Percentiles rank a stretch among this genome's conserved stretches.
Evolutionary conservation across 2,329 filamentous ascomycete species (phyloP).

Genomic region (Trichoderma sp.): DNA sequence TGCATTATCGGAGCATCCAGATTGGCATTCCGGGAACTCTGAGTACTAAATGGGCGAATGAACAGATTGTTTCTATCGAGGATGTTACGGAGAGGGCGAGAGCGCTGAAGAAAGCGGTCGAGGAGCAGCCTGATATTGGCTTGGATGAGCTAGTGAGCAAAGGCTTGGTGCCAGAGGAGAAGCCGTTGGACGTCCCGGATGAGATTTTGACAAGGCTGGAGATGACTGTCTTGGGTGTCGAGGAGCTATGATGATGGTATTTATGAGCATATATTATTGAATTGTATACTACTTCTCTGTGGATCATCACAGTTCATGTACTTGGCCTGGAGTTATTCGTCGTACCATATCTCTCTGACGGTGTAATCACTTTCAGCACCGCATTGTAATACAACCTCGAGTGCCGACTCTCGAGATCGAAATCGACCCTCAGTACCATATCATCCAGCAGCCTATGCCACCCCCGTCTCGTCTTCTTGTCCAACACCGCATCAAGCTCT

Average conservation of each 20-base stretch:
- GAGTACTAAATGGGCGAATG: conserved; percentile 45
- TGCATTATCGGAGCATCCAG: conserved; percentile 58
- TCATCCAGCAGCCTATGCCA: not conserved
- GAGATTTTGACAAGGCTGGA: conserved; percentile 34
- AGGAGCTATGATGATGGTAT: not conserved
- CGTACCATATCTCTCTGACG: not conserved
- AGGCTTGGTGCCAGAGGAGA: conserved; percentile 46
- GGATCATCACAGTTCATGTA: not conserved
- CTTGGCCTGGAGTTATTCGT: not conserved
- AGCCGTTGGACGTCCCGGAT: conserved; percentile 41
- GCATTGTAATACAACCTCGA: conserved; percentile 29
- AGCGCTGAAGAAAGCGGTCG: conserved; percentile 46
- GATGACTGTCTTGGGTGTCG: conserved; percentile 30
- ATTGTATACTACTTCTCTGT: not conserved
- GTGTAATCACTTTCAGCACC: conserved; percentile 16
- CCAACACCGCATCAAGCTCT: conserved; percentile 21
- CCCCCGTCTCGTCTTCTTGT: not conserved
- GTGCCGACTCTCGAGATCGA: conserved; percentile 28
- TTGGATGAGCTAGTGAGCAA: conserved; percentile 37
- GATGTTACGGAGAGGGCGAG: conserved; percentile 57
- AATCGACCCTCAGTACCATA: conserved; percentile 16
- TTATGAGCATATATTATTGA: not conserved
- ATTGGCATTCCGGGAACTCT: conserved; percentile 54
- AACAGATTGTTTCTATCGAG: conserved; percentile 54
- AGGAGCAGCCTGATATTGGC: conserved; percentile 37